Conservation (phyloP, 1,284 basidiomycete species). For the Cutaneotrichosporon cavernicola region DNA sequence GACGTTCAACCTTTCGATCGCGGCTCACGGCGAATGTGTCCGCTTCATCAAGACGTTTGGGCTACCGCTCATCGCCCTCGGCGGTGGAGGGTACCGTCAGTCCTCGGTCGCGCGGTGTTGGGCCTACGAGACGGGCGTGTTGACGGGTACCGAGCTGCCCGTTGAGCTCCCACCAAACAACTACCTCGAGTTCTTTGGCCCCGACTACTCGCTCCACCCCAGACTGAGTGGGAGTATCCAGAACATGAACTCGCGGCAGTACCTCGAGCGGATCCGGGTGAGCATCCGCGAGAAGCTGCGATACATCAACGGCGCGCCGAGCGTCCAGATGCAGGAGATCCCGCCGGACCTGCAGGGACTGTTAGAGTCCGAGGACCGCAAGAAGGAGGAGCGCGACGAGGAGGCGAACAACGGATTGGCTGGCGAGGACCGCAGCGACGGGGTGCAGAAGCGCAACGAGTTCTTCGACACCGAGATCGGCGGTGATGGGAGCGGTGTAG, state of each 20-base stretch:
- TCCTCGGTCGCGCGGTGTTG: conserved; percentile 97
- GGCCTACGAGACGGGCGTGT: conserved; percentile 95
- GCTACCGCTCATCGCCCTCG: conserved; percentile 83
- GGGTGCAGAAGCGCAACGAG: conserved; percentile 26
- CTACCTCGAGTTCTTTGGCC: conserved; percentile 91
- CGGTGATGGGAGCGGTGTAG: conserved; percentile 18
- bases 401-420: conserved; percentile 56
- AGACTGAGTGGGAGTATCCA: conserved; percentile 86
- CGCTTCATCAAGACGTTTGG: conserved; percentile 91
- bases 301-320: conserved; percentile 92
- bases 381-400: conserved; percentile 65
- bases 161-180: conserved; percentile 84
- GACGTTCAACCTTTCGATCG: conserved; percentile 97
- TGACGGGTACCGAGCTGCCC: conserved; percentile 79
- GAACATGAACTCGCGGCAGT: conserved; percentile 81
- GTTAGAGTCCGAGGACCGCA: conserved; percentile 72
- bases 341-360: conserved; percentile 85
- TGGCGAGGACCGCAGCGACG: conserved; percentile 22
- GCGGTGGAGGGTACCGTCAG: conserved; percentile 81
- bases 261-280: conserved; percentile 80
- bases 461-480: conserved; percentile 26
- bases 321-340: conserved; percentile 93
- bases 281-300: conserved; percentile 85
- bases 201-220: conserved; percentile 89
- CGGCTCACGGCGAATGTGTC: conserved; percentile 97